A percentile compares a stretch with the other conserved stretches of the same genome.
Evolutionary conservation across 345 rosid species (phyloP).

Genomic region (Aethionema arabicum): DNA sequence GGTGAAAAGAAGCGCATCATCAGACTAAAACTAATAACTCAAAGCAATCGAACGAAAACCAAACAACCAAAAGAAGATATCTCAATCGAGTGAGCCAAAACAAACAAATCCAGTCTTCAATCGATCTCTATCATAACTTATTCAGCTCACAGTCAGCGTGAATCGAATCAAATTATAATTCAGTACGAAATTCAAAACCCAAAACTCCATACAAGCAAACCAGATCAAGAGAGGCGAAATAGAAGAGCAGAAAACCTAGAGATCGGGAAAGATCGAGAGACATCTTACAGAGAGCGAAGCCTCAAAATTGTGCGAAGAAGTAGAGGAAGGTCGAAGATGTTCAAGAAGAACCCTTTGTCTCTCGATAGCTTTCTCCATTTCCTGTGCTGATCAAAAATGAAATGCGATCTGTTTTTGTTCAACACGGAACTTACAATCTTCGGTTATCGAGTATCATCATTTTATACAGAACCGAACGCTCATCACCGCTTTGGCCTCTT

Average conservation of each 20-base stretch:
- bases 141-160: conserved; percentile 5
- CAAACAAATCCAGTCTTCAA: conserved; percentile 9
- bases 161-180: conserved; percentile 6
- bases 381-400: background rate
- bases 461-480: conserved; percentile 25
- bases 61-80: conserved; percentile 5
- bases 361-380: conserved; percentile 86
- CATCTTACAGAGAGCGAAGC: conserved; percentile 65
- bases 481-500: conserved; percentile 19
- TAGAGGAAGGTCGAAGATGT: conserved; percentile 75
- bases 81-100: conserved; percentile 13
- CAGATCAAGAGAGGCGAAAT: conserved; percentile 10
- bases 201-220: background rate
- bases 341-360: conserved; percentile 83
- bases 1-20: background rate
- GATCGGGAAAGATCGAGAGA: conserved; percentile 17
- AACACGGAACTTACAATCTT: conserved; percentile 20
- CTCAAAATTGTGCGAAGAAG: conserved; percentile 44
- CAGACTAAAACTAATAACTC: conserved; percentile 12
- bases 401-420: conserved; percentile 23
- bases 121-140: background rate
- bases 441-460: background rate
- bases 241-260: background rate
- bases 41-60: background rate
- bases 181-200: background rate